Evolutionary conservation across 768 basidiomycete species (phyloP), one percentile per base, ranked within the genome.

Genomic region (Brasilioporus rufonigricans): DNA sequence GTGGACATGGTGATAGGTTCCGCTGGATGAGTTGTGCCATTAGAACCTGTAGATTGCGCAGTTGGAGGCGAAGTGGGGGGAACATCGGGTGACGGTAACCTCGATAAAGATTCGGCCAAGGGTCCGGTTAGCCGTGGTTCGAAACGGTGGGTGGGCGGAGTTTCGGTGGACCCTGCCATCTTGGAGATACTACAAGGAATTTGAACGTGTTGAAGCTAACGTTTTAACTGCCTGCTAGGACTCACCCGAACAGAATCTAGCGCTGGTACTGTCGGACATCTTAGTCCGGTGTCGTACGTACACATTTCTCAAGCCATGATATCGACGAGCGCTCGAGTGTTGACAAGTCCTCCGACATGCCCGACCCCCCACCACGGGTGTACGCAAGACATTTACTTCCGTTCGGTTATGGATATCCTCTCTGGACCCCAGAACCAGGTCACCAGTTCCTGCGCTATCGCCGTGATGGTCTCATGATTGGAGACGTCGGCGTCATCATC

Each of bases 1-100:
- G 79, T 75, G 23, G 73, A 71, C 31, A 77, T 66, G n/a, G 71
- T 63, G 21, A 68, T 43, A 10, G 67, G 53, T 26, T 67, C 67
- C n/a, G 51, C 53, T 0, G 64, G 65, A 24, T 66, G 52, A 5
- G 61, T 67, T 2, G 68, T 71, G 12, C 57, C 62, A 48, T 60
- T 60, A 1, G 65, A 56, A 4, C 74, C 68, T 35, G 41, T 23
- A 35, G 31, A 18, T 12, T 26, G 4, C 24, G 40, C 39, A 52
- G 33, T 19, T 11, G 13, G 21, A 16, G 27, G 14, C 21, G 18
- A 29, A 11, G 27, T 35, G 26, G 29, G 2, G 45, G 24, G 14
- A 29, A 5, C 6, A 18, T 29, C n/a, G 7, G 27, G 14, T 27
- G 44, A 16, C 14, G n/a, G n/a, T n/a, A n/a, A n/a, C n/a, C n/a